Base-by-base conservation (phyloP, 106 monocot species). In the Chionographis japonica region DNA sequence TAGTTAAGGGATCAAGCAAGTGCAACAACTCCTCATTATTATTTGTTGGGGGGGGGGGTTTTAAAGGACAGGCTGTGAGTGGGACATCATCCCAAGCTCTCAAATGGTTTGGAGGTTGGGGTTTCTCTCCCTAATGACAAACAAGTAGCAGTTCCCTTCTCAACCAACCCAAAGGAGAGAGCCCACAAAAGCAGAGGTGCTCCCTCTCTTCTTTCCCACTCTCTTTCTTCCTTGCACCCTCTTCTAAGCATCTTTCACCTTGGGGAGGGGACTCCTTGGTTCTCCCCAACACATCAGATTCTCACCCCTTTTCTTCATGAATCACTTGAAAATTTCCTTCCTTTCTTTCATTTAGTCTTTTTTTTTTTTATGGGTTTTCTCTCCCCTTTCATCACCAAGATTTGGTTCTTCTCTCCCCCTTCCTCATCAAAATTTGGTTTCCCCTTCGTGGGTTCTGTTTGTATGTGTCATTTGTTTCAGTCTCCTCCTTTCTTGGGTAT, bases 61-160 rank as follows among this genome's bases (percentile, higher is more conserved):
- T 8, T 46, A 10, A 46, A 46, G 61, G 8, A 38, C 61, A 66
- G 65, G 50, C 65, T 66, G 65, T 50, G 65, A 50, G 65, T 20
- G 51, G 50, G 52, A 66, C 52, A 52, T 43, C 62, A 63, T 43
- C 41, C 20, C 65, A 66, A 66, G 12, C 51, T 52, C 65, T 19
- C 51, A 66, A 40, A 61, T 61, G 40, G 39, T 61, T 11, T 8
- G 65, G 18, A 65, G 27, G 27, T 15, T 51, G 8, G 18, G 27
- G 50, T 3, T 37, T 38, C 60, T 3, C 60, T 14, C 37, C 60
- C 60, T 38, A 36, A 35, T 13, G 10, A 38, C 12, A 38, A 27
- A 27, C 27, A 36, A 38, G 17, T 4, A 11, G 1, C 2, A 10
- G 17, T 19, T 39, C 68, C 54, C 12, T 55, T 12, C n/a, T 15